Conservation (phyloP, 805 yeast species). For the Lipomyces sp. region DNA sequence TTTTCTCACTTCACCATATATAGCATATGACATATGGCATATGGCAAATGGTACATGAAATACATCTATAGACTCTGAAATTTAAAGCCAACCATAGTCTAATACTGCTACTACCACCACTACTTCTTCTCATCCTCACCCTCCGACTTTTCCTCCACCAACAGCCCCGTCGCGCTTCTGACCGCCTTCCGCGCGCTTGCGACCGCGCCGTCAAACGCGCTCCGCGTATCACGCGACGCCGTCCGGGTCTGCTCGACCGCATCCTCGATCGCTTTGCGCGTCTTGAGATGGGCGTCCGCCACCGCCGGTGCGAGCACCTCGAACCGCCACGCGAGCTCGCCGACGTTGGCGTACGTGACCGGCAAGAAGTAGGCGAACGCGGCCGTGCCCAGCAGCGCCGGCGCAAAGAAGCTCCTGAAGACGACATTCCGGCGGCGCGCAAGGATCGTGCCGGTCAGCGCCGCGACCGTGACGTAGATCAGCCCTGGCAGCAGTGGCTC, state of each 20-base stretch:
- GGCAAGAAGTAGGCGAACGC: constrained; percentile 74
- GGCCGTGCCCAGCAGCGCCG: constrained; percentile 56
- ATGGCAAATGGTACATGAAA: too few species aligned
- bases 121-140: constrained; percentile 43
- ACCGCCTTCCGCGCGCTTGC: constrained; percentile 42
- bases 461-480: constrained; percentile 64
- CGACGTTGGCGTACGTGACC: constrained; percentile 61
- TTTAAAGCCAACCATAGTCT: not conserved
- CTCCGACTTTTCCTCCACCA: constrained; percentile 50
- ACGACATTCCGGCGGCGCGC: constrained; percentile 64
- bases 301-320: constrained; percentile 51
- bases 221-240: constrained; percentile 43
- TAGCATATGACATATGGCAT: too few species aligned
- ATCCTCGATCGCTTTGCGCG: constrained; percentile 47
- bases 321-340: constrained; percentile 53
- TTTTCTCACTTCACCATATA: too few species aligned
- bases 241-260: constrained; percentile 2
- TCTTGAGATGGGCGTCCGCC: constrained; percentile 57
- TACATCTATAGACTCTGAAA: too few species aligned
- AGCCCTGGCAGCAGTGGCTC: constrained; percentile 73
- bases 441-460: constrained; percentile 66
- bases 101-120: not conserved
- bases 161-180: constrained; percentile 63
- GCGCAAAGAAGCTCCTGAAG: constrained; percentile 50
- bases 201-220: constrained; percentile 39